Evolutionary conservation across 306 rosid genomes (phyloP), one percentile per base, ranked within the genome.

Genomic region (Purshia tridentata): DNA sequence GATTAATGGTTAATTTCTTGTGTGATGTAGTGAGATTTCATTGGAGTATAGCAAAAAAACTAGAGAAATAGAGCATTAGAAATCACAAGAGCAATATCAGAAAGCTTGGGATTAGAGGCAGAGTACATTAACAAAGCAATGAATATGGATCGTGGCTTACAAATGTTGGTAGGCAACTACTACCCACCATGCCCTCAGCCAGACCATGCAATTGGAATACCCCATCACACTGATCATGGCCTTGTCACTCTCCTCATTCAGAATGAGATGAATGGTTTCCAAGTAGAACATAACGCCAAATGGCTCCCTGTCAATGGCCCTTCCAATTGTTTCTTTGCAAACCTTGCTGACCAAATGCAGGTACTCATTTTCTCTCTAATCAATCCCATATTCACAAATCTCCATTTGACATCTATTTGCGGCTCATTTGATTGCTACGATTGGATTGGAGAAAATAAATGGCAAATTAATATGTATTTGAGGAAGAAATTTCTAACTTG

Each of bases 101-200:
- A 73, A 57, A 79, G 78, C 67, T 56, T 80, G 42, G 83, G 73
- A 6, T n/a, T 80, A 63, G 77, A 70, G 72, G 56, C 83, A 45
- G 54, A 52, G 41, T 68, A 74, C 79, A 80, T 80, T 4, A 41
- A 46, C 1, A 61, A 80, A 49, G 64, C 47, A 12, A 48, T 62
- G 72, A 69, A 74, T 64, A 37, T 45, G 42, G 76, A 80, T 11
- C 65, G 65, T n/a, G 41, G 83, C 11, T 23, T 74, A 22, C 83
- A 79, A 68, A 0, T 61, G 19, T 64, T 69, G 4, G 39, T 11
- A 0, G 79, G 54, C 9, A 74, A 80, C 60, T 54, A 68, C 0
- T 80, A 80, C 48, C 83, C 83, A 2, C 79, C 83, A n/a, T 80
- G 79, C 19, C 79, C 83, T 47, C 68, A 74, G 49, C 83, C 83